Base-by-base conservation (phyloP, 2,329 filamentous ascomycete species). In the Ramularia endophylla region DNA sequence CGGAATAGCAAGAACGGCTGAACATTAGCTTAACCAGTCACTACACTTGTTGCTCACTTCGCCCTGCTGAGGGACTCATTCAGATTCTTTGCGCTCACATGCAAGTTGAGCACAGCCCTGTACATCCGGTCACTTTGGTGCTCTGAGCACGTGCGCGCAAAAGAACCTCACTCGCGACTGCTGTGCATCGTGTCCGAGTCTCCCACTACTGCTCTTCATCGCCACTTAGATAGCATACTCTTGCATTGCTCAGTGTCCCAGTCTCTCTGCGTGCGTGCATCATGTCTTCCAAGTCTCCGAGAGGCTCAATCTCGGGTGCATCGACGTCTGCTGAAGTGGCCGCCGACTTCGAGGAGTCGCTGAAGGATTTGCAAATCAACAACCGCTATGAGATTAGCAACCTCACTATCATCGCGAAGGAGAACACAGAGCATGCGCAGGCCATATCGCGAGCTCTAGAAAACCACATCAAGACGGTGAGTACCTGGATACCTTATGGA, bases 301-400 rank as follows among this genome's bases (percentile, higher is more conserved):
- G 58, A 55, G 54, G 48, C 35, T 60, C 59, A n/a, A 44, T 62
- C 43, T 61, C 57, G n/a, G 52, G 72, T 72, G 52, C 62, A 70
- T 52, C 67, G 28, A 37, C 71, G 43, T 81, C 85, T 51, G 87
- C 86, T 64, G 88, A 94, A 68, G 87, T 98, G 56, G 89, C 89
- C 50, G 85, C 90, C 66, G 92, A 97, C 69, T 98, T 95, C 70
- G 86, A 85, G 64, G 85, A 87, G 61, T 92, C 89, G 40, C 73
- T 98, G 62, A 86, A 94, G 69, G 90, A 95, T 66, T 75, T 98
- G 59, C 86, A 85, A 52, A 78, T 82, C 62, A 95, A 95, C 69
- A 87, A 87, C 68, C 83, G 88, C 61, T 87, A 87, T 67, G 90
- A 97, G 68, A 98, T 98, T 65, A 90, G 85, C 74, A 97, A 94